Evolutionary conservation across 2,329 filamentous ascomycete genomes (phyloP), one percentile per base, ranked within the genome.

Genomic region (Bipolaris oryzae): DNA sequence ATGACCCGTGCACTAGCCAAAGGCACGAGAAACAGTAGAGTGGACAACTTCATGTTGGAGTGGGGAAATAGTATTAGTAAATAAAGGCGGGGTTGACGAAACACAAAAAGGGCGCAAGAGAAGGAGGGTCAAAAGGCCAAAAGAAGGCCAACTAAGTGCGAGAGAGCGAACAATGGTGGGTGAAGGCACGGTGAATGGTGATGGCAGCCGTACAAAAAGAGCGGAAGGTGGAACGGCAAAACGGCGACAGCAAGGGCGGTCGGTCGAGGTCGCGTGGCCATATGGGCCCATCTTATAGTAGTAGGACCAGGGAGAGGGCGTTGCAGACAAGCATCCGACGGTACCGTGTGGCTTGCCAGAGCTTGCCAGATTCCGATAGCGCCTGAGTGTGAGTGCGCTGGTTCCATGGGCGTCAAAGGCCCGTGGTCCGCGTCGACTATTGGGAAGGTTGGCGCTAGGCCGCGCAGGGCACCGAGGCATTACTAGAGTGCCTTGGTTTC

Each of bases 1-100:
- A 58, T 23, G 13, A 52, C 52, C 11, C 55, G 39, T 48, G 60
- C 58, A 49, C 58, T 56, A 42, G 52, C 53, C 45, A 63, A 55
- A 41, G 60, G 55, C 35, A 55, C 49, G 31, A 55, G 25, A 23
- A 55, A 51, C 10, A 59, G 37, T 33, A 57, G 16, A 43, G 50
- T 35, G 37, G 41, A 34, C 23, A 62, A 39, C 39, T 49, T 57
- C 60, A 62, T 62, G 34, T 16, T 43, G 21, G 38, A 31, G 23
- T 31, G 41, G 37, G 28, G 28, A 4, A 4, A 35, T 57, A 38
- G n/a, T 35, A 51, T 50, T 37, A 44, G 34, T 50, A 49, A 38
- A 43, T 35, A 23, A 47, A 38, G 18, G 25, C 16, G 3, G 31
- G 15, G 31, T 6, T 7, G 20, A 10, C 20, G 16, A 20, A 46